These are phyloP conservation scores for Plasmopara viticola DNA, from an alignment of 352 stramenopile genomes.

Conservation along the genomic window DNA sequence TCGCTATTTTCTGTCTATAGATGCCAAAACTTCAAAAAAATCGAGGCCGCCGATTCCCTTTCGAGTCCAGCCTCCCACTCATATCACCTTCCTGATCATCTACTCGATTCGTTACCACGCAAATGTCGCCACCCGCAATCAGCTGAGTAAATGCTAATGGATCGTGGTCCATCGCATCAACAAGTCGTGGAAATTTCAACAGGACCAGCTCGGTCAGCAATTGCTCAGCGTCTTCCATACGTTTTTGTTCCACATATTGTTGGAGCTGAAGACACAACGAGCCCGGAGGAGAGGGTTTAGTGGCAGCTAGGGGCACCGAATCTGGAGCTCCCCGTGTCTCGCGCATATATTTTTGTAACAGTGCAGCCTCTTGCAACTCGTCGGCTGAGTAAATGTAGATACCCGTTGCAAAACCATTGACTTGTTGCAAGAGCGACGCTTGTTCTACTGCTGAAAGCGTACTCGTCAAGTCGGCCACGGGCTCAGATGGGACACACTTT, in stretches of 20 bases:
- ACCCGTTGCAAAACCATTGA: constrained; percentile 49
- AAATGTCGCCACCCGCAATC: constrained; percentile 45
- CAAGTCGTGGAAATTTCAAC: constrained; percentile 53
- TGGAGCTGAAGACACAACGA: constrained; percentile 29
- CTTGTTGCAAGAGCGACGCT: constrained; percentile 51
- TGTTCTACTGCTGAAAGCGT: constrained; percentile 54
- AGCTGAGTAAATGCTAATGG: constrained; percentile 63
- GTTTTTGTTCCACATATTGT: constrained; percentile 30
- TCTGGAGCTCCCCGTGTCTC: constrained; percentile 17
- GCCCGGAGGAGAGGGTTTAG: constrained; percentile 17
- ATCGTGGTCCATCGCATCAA: constrained; percentile 80
- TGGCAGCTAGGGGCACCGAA: constrained; percentile 6
- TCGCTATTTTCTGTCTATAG: neutral
- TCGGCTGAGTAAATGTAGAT: constrained; percentile 80
- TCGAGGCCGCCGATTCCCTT: constrained; percentile 18
- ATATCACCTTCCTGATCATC: constrained; percentile 18
- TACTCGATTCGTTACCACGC: constrained; percentile 15
- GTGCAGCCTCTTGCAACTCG: constrained; percentile 51
- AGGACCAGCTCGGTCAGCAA: constrained; percentile 58
- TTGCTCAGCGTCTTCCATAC: constrained; percentile 45
- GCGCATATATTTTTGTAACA: constrained; percentile 50
- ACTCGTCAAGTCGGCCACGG: constrained; percentile 30
- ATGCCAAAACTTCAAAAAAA: constrained; percentile 16
- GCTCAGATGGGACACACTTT: constrained; percentile 32
- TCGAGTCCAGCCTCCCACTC: constrained; percentile 16